A percentile compares a stretch with the other conserved stretches of the same genome.
Evolutionary conservation across 2,329 filamentous ascomycete genomes (phyloP).

Genomic region (Arachnomyces sp.): DNA sequence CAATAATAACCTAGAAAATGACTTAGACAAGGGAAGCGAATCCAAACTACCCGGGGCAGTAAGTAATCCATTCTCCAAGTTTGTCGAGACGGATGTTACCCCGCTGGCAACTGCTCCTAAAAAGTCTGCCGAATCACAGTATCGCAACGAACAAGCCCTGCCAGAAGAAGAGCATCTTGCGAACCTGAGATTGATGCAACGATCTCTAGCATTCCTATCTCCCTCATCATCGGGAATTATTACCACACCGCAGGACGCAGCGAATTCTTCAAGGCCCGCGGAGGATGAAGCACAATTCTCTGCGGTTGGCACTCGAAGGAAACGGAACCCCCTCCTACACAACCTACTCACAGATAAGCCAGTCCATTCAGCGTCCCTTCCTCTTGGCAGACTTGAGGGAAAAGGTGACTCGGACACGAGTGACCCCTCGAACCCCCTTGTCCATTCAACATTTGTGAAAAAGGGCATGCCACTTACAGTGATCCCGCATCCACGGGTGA

Average conservation of each 20-base stretch:
- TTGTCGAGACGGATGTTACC: slow-evolving; percentile 24
- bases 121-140: slow-evolving; percentile 3
- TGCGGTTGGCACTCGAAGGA: slow-evolving; percentile 49
- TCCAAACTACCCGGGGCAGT: too few species aligned
- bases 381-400: slow-evolving; percentile 54
- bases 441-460: slow-evolving; percentile 74
- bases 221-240: slow-evolving; percentile 79
- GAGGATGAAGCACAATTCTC: slow-evolving; percentile 27
- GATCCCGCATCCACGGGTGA: slow-evolving; percentile 59
- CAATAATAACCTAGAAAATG: slow-evolving; percentile 11
- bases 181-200: slow-evolving; percentile 65
- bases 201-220: slow-evolving; percentile 67
- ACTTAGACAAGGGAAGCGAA: slow-evolving; percentile 10
- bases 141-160: slow-evolving; percentile 16
- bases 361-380: slow-evolving; percentile 82
- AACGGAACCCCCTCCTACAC: slow-evolving; percentile 82
- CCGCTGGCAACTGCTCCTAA: slow-evolving; percentile 17
- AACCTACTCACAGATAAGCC: slow-evolving; percentile 95
- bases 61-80: slow-evolving; percentile 40
- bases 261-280: slow-evolving; percentile 43
- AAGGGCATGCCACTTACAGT: slow-evolving; percentile 83
- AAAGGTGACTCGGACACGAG: slow-evolving; percentile 22
- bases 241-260: slow-evolving; percentile 76
- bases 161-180: slow-evolving; percentile 45
- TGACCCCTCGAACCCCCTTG: slow-evolving; percentile 31